Evolutionary conservation across 352 stramenopile species (phyloP).

Genomic region (Aphanomyces euteiches): DNA sequence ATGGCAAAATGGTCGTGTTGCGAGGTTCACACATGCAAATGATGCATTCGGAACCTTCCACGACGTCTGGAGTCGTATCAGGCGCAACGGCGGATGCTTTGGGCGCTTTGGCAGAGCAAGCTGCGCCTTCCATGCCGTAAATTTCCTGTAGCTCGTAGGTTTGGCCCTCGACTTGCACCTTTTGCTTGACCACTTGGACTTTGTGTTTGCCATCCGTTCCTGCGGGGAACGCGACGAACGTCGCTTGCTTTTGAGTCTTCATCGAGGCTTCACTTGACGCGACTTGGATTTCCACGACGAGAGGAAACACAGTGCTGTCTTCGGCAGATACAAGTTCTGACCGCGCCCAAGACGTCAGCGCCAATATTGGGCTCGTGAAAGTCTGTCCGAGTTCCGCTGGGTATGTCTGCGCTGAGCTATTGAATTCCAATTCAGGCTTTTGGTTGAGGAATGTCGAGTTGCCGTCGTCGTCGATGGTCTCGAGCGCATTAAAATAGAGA

Average conservation of each 20-base stretch:
- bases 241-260: slow-evolving; percentile 67
- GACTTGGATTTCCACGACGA: slow-evolving; percentile 71
- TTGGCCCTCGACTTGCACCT: slow-evolving; percentile 64
- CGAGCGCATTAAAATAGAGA: slow-evolving; percentile 57
- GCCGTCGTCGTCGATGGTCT: slow-evolving; percentile 59
- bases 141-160: slow-evolving; percentile 87
- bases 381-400: slow-evolving; percentile 47
- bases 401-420: slow-evolving; percentile 39
- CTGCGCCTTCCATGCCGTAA: slow-evolving; percentile 73
- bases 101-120: slow-evolving; percentile 43
- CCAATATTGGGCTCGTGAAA: slow-evolving; percentile 44
- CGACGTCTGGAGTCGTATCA: slow-evolving; percentile 41
- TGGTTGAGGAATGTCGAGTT: slow-evolving; percentile 22
- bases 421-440: slow-evolving; percentile 12
- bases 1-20: slow-evolving; percentile 80
- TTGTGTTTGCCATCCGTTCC: slow-evolving; percentile 44
- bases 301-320: slow-evolving; percentile 47
- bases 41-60: slow-evolving; percentile 81
- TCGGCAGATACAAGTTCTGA: slow-evolving; percentile 50
- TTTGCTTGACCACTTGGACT: slow-evolving; percentile 82
- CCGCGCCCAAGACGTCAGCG: slow-evolving; percentile 42
- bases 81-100: neutral
- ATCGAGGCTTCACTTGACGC: slow-evolving; percentile 26
- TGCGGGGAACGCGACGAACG: slow-evolving; percentile 68
- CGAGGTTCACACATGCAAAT: slow-evolving; percentile 80